phyloP scores from a whole-genome alignment of 169 alveolate species.

The Amoebophrya sp. region DNA sequence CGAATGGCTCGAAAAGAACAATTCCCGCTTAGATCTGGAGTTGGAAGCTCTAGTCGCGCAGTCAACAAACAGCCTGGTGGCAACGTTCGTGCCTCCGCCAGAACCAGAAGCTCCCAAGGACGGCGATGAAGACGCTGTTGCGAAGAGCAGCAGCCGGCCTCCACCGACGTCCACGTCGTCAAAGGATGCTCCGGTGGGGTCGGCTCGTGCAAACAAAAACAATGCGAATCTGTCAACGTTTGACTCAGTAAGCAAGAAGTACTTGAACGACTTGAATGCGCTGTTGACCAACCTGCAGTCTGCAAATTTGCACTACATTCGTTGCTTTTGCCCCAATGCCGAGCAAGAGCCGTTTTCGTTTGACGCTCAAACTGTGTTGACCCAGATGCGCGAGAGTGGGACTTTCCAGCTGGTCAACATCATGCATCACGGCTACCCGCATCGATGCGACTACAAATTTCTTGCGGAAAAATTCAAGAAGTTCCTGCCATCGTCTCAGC shows the following conservation, averaged over 20 bases:
- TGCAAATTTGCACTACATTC: not conserved
- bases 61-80: not conserved
- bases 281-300: not conserved
- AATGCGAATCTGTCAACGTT: not conserved
- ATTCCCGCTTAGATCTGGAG: not conserved
- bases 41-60: not conserved
- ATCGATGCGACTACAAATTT: not conserved
- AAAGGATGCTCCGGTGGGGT: not conserved
- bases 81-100: not conserved
- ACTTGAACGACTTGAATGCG: not conserved
- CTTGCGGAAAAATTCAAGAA: not conserved
- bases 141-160: not conserved
- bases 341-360: not conserved
- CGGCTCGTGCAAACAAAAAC: not conserved
- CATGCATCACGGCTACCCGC: slow-evolving; percentile 21
- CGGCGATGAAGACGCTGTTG: not conserved
- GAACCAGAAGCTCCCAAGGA: too few species aligned
- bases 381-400: slow-evolving; percentile 10
- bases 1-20: slow-evolving; percentile 3
- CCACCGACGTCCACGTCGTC: not conserved
- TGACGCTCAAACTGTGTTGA: not conserved
- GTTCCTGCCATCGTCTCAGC: too few species aligned
- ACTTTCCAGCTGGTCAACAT: slow-evolving; percentile 3
- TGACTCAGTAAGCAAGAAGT: not conserved
- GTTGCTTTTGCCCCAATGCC: slow-evolving; percentile 13